Evolutionary conservation across 129 eudicot genomes (phyloP).

Genomic region (Centrapalus pauciflorus): DNA sequence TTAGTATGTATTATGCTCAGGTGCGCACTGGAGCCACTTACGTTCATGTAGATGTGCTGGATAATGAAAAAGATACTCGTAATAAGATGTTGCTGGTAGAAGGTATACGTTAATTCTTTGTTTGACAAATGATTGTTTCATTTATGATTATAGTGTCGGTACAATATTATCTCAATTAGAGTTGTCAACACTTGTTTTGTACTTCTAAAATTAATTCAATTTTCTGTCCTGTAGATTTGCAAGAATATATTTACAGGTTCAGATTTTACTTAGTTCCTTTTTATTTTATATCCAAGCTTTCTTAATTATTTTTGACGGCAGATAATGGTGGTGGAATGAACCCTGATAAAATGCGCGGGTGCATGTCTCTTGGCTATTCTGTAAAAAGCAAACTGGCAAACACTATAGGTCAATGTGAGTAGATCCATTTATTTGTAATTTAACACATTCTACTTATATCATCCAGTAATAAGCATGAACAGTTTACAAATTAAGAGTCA

Average conservation of each 20-base stretch:
- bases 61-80: conserved; percentile 33
- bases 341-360: conserved; percentile 55
- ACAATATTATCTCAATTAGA: background rate
- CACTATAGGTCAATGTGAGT: conserved; percentile 77
- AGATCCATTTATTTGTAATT: background rate
- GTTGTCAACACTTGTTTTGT: background rate
- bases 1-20: conserved; percentile 16
- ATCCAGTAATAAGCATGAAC: background rate
- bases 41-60: conserved; percentile 52
- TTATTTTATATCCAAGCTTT: background rate
- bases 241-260: background rate
- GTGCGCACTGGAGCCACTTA: conserved; percentile 68
- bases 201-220: background rate
- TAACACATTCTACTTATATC: background rate
- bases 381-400: conserved; percentile 58
- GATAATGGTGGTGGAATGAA: conserved; percentile 91
- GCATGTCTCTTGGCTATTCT: conserved; percentile 87
- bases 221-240: no score
- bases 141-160: background rate
- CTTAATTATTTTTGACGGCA: conserved; percentile 19
- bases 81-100: conserved; percentile 56
- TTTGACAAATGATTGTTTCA: no score
- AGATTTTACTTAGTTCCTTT: background rate
- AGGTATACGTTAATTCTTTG: no score
- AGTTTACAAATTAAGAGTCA: background rate